Base-by-base conservation (phyloP, 1,284 basidiomycete species). In the Melanopsichium pennsylvanicum region DNA sequence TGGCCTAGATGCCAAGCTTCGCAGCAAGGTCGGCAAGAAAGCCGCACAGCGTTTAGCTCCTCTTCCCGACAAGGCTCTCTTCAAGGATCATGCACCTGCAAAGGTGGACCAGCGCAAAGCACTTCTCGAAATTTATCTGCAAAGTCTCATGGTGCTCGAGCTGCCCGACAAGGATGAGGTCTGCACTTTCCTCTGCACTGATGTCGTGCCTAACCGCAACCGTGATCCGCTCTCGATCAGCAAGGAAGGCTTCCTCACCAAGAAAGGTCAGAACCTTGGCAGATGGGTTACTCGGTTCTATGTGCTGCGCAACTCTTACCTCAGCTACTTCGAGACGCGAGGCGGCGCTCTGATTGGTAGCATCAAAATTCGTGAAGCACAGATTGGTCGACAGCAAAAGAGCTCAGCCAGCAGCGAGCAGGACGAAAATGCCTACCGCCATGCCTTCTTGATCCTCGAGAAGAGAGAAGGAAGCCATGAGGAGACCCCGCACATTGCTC, bases 371-470 rank as follows among this genome's bases (percentile, higher is more conserved):
- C 88, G 89, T 16, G 89, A 89, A 40, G 92, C 94, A 11, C 92
- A 96, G 80, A 97, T 97, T 46, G 88, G 88, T 16, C 83, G 88
- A 43, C 87, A 88, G 75, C 87, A 89, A 75, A 70, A 68, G 40
- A 72, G 54, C 50, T 76, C 86, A 35, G 74, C 84, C 19, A 26
- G 50, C 34, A 59, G 44, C 74, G 83, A 85, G 68, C 44, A 84
- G 81, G 76, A 94, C 57, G 93, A 96, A 75, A 92, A 91, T 76
- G 91, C 96, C 66, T 96, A 95, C 73, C 87, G 93, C 22, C 95
- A 98, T 78, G 95, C 95, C 0, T 97, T 98, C 84, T 87, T 98
- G 56, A 92, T 98, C 76, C 91, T 97, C 61, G 93, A 97, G 82
- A 86, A 87, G 18, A 89, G 88, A 78, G 88, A 87, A 49, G 62